Evolutionary conservation across 495 filamentous ascomycete species (phyloP).

Genomic region (Staphylotrichum tortipilum): DNA sequence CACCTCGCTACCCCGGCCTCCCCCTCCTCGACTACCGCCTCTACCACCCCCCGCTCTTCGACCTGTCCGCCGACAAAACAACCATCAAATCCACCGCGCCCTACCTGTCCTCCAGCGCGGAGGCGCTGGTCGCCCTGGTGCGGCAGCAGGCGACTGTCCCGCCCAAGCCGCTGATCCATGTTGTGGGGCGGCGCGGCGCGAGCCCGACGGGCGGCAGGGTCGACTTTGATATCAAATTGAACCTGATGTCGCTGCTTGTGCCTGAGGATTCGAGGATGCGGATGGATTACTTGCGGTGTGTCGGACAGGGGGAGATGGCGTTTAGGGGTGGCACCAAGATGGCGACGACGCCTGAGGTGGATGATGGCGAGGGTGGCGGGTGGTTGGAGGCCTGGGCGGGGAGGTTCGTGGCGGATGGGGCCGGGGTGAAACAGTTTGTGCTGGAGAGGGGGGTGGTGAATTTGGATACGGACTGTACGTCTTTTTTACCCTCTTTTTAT

Average conservation of each 20-base stretch:
- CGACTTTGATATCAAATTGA: slow-evolving; percentile 46
- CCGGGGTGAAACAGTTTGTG: slow-evolving; percentile 40
- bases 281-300: slow-evolving; percentile 47
- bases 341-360: slow-evolving; percentile 28
- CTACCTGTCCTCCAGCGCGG: slow-evolving; percentile 32
- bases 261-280: slow-evolving; percentile 27
- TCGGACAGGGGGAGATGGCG: slow-evolving; percentile 39
- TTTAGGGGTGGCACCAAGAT: slow-evolving; percentile 39
- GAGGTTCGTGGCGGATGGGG: slow-evolving; percentile 38
- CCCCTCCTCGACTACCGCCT: slow-evolving; percentile 42
- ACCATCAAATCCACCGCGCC: slow-evolving; percentile 35
- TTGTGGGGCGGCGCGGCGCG: slow-evolving; percentile 30
- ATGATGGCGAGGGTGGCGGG: slow-evolving; percentile 20
- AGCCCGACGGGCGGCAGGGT: slow-evolving; percentile 8
- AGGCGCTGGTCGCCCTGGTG: slow-evolving; percentile 35
- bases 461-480: slow-evolving; percentile 37
- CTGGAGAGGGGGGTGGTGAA: slow-evolving; percentile 43
- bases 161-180: slow-evolving; percentile 43
- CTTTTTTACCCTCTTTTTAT: too few relatives aligned
- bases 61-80: slow-evolving; percentile 38
- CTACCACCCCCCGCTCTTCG: slow-evolving; percentile 40
- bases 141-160: slow-evolving; percentile 40
- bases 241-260: slow-evolving; percentile 44
- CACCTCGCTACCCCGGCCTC: slow-evolving; percentile 33
- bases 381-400: slow-evolving; percentile 43